A percentile compares a stretch with the other conserved stretches of the same genome.
phyloP scores from a whole-genome alignment of 2,329 filamentous ascomycete genomes.

The Geosmithia morbida region DNA sequence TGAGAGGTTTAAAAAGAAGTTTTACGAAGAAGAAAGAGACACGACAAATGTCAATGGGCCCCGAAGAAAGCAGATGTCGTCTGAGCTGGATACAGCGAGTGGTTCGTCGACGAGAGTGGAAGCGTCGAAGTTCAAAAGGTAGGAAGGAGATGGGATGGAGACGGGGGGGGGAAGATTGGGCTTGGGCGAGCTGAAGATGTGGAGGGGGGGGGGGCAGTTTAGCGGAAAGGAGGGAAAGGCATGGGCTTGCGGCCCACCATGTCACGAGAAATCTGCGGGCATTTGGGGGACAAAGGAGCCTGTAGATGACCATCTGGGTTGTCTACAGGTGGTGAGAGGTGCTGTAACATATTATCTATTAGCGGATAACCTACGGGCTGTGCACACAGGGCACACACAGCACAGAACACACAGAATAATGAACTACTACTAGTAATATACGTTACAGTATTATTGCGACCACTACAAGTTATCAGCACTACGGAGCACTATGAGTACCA shows the following conservation, averaged over 20 bases:
- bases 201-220: slow-evolving; percentile 7
- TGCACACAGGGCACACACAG: too few relatives aligned
- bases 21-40: slow-evolving; percentile 6
- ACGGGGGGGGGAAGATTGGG: slow-evolving; percentile 13
- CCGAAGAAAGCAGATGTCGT: slow-evolving; percentile 9
- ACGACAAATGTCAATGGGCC: slow-evolving; percentile 7
- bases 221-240: slow-evolving; percentile 15
- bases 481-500: slow-evolving; percentile 2
- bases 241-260: slow-evolving; percentile 14
- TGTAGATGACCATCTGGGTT: too few relatives aligned
- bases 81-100: slow-evolving; percentile 8
- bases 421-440: too few relatives aligned
- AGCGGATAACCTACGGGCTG: too few relatives aligned
- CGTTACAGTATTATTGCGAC: neutral
- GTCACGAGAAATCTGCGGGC: slow-evolving; percentile 20
- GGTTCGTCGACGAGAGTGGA: slow-evolving; percentile 2
- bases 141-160: slow-evolving; percentile 17
- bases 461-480: neutral
- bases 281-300: neutral
- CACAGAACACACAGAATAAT: too few relatives aligned
- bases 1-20: slow-evolving; percentile 1
- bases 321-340: too few relatives aligned
- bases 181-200: slow-evolving; percentile 8
- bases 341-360: too few relatives aligned
- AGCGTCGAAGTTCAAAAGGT: slow-evolving; percentile 4